Evolutionary conservation across 164 flowering plant species (phyloP), one percentile per base, ranked within the genome.

Genomic region (Aristolochia fimbriata): DNA sequence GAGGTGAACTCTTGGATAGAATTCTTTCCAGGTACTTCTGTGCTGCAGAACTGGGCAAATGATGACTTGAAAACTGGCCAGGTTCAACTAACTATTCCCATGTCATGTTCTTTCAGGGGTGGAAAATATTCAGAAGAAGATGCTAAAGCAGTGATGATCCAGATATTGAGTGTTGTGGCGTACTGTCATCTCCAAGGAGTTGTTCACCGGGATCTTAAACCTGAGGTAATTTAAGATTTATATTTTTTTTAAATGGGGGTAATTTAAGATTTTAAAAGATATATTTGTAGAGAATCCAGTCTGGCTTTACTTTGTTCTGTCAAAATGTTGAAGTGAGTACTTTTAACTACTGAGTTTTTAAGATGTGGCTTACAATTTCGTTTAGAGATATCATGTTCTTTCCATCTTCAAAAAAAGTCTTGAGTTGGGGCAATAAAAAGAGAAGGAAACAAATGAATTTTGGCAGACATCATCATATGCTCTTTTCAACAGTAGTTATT

Each of bases 91-190:
- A 27, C 45, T 56, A 12, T 19, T 56, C 5, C 21, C 13, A 19
- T 9, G 15, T 68, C 51, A 54, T 58, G 46, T 60, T n/a, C 58
- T 15, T 69, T n/a, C 52, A 93, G 98, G 75, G 98, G 98, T 65
- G 98, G 98, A 57, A 93, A 84, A 74, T 93, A 83, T 78, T 74
- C 88, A 4, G 98, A 93, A 80, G 94, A 87, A 67, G 98, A 87
- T 71, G 98, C 97, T 8, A 93, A 84, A 74, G 78, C 65, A 60
- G 90, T 93, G 54, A 82, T 93, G 88, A 79, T 83, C 62, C 98
- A 93, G 77, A 86, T 93, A 64, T 62, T 89, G 58, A 89, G 80
- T 70, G 83, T 83, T 37, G 82, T 71, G 33, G 76, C 96, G 37
- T 86, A 65, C 65, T 89, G 87, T 72, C 98, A 93, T 78, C 87